Conservation (phyloP, 2,329 filamentous ascomycete species). For the Cadophora luteo-olivacea region DNA sequence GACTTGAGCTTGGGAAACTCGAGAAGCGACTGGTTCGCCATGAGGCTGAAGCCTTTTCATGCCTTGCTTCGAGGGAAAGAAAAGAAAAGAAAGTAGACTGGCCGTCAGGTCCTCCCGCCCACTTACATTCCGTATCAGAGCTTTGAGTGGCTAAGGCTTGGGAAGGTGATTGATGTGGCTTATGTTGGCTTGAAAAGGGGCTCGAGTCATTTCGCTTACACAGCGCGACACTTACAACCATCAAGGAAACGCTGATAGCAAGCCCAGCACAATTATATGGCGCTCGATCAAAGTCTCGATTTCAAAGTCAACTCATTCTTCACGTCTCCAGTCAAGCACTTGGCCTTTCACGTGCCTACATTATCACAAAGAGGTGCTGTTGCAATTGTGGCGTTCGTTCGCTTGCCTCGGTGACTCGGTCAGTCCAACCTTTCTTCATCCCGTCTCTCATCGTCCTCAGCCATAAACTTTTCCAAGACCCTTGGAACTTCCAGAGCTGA, state of each 20-base stretch:
- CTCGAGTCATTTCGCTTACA: neutral
- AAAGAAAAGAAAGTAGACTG: too few relatives aligned
- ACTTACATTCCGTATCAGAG: too few relatives aligned
- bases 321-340: neutral
- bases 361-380: too few relatives aligned
- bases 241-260: too few relatives aligned
- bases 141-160: too few relatives aligned
- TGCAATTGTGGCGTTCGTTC: neutral
- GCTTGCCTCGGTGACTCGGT: conserved; percentile 10
- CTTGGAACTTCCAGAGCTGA: neutral
- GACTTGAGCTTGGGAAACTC: too few relatives aligned
- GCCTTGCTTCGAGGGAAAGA: too few relatives aligned
- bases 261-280: neutral
- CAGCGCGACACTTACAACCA: neutral
- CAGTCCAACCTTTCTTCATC: neutral
- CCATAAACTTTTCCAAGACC: neutral
- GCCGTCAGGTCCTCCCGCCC: too few relatives aligned
- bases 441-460: neutral
- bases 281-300: too few relatives aligned
- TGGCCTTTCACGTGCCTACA: conserved; percentile 10
- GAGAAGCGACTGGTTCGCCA: too few relatives aligned
- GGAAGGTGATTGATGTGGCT: neutral
- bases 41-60: too few relatives aligned
- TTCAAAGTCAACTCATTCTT: too few relatives aligned
- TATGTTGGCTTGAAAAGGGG: neutral